phyloP scores from a whole-genome alignment of 768 basidiomycete genomes.

The Lactarius indigo region DNA sequence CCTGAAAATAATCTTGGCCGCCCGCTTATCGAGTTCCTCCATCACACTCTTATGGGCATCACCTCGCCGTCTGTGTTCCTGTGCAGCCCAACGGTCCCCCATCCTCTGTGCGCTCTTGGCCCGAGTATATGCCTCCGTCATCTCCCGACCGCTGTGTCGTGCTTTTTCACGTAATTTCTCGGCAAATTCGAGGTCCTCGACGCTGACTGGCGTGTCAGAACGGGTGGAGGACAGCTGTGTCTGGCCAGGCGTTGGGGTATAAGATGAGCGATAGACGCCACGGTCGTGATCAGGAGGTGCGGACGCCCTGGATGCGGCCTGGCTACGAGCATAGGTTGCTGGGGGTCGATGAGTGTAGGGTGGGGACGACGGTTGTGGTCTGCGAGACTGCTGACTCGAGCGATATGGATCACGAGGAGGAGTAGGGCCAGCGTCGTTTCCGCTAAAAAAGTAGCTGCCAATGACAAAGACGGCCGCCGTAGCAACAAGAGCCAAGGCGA shows the following conservation, averaged over 20 bases:
- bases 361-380: too few species aligned
- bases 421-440: not conserved
- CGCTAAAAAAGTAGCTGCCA: not conserved
- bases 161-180: constrained; percentile 2
- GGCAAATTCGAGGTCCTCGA: not conserved
- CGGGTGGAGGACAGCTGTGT: not conserved
- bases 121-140: not conserved
- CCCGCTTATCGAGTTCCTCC: not conserved
- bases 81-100: not conserved
- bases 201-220: not conserved
- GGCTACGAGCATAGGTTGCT: not conserved
- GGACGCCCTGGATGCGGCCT: not conserved
- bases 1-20: constrained; percentile 5
- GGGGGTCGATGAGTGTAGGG: not conserved
- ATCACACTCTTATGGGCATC: not conserved
- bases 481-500: not conserved
- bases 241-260: not conserved
- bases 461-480: not conserved
- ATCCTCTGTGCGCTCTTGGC: not conserved
- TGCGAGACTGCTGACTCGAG: not conserved
- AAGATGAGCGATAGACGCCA: not conserved
- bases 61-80: not conserved
- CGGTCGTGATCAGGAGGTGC: not conserved
- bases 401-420: not conserved
- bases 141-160: not conserved